Conservation (phyloP, 139 green algal genomes). For the Coccomyxa sp. region DNA sequence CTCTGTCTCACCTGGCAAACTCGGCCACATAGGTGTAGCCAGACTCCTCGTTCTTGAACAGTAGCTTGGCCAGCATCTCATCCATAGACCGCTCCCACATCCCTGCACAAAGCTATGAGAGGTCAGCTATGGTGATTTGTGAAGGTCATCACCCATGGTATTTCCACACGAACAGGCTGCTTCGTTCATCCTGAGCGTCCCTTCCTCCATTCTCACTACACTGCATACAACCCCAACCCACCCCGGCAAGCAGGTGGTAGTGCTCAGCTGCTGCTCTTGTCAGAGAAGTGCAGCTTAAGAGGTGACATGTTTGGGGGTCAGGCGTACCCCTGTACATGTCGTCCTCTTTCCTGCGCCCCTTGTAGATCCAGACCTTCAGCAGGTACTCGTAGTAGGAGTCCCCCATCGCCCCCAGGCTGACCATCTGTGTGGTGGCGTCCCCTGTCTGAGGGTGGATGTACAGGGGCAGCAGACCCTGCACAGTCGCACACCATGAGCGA, state of each 20-base stretch:
- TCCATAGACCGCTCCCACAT: conserved; percentile 62
- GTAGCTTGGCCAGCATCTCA: conserved; percentile 46
- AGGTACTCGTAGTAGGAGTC: conserved; percentile 84
- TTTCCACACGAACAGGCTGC: no score
- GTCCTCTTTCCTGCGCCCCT: conserved; percentile 16
- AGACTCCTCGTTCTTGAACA: conserved; percentile 17
- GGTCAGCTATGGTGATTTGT: no score
- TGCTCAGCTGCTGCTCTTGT: no score
- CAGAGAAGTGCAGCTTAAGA: no score
- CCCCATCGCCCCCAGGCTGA: conserved; percentile 57
- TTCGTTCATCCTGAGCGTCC: no score
- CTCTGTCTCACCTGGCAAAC: conserved; percentile 4
- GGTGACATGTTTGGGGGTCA: no score
- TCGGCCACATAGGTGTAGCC: conserved; percentile 51
- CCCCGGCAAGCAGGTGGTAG: no score
- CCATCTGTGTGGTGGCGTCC: conserved; percentile 17
- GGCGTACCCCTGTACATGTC: conserved; percentile 40
- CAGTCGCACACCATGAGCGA: no score
- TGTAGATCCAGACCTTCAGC: conserved; percentile 58
- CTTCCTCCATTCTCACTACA: no score
- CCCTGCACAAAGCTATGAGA: no score
- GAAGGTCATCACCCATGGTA: no score
- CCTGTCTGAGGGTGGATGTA: conserved; percentile 44
- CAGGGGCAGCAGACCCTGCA: conserved; percentile 49
- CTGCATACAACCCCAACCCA: no score